These are phyloP conservation scores for Rhizophagus clarus DNA, from an alignment of 192 early-diverging fungal genomes.

Conservation along the genomic window DNA sequence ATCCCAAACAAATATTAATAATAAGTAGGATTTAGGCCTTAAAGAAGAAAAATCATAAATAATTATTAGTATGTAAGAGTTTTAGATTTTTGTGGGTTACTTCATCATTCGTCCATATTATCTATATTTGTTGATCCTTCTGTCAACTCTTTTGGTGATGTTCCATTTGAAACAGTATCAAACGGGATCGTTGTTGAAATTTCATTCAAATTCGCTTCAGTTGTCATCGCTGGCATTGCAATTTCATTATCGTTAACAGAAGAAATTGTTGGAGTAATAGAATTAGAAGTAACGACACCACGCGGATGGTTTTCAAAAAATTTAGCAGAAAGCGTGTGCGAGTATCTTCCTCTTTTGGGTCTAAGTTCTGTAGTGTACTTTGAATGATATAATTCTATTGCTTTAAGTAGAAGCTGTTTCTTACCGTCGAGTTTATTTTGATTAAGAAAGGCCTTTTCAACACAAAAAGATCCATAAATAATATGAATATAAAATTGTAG, in stretches of 20 bases:
- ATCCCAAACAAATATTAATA: background rate
- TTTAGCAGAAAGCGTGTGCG: conserved; percentile 23
- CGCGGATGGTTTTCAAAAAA: conserved; percentile 34
- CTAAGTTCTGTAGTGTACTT: conserved; percentile 18
- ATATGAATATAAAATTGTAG: background rate
- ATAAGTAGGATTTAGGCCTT: background rate
- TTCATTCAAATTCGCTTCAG: background rate
- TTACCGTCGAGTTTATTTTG: conserved; percentile 40
- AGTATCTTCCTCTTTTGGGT: conserved; percentile 30
- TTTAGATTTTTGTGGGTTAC: background rate
- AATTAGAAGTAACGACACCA: background rate
- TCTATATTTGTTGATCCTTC: conserved; percentile 7
- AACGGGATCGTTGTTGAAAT: too few species aligned
- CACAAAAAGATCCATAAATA: background rate
- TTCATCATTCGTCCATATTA: background rate
- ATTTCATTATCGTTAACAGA: background rate
- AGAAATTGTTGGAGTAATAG: background rate
- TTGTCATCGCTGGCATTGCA: too few species aligned
- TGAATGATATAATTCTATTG: conserved; percentile 50
- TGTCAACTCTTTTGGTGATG: background rate
- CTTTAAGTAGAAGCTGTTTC: conserved; percentile 51
- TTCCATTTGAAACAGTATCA: background rate
- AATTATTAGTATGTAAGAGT: background rate
- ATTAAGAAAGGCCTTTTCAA: conserved; percentile 48
- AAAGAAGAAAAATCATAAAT: background rate